Percentiles rank a stretch among this genome's conserved stretches.
Evolutionary conservation across 352 stramenopile genomes (phyloP).

Genomic region (Pythium monospermum): DNA sequence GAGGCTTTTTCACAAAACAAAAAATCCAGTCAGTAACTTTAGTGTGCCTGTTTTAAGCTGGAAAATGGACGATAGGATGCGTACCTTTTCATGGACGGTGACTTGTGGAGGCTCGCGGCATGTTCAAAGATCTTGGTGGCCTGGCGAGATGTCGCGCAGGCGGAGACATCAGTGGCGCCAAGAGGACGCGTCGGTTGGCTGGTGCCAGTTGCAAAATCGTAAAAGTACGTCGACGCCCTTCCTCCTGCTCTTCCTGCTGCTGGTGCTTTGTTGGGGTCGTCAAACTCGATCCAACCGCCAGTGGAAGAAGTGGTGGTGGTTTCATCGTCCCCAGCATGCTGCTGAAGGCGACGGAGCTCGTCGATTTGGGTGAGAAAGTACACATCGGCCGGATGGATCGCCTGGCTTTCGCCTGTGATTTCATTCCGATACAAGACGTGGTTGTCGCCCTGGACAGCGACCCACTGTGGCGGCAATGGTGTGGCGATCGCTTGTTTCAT

Average conservation of each 20-base stretch:
- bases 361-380: constrained; percentile 57
- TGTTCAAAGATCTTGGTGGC: constrained; percentile 46
- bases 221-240: constrained; percentile 35
- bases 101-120: constrained; percentile 38
- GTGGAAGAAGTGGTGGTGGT: not conserved
- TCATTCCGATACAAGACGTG: constrained; percentile 19
- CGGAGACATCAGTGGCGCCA: not conserved
- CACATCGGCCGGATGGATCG: constrained; percentile 20
- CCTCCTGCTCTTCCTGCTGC: too few species aligned
- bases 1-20: too few species aligned
- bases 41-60: too few species aligned
- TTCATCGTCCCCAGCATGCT: constrained; percentile 7
- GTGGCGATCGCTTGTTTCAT: constrained; percentile 44
- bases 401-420: constrained; percentile 14
- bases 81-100: constrained; percentile 51
- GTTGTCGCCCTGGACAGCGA: constrained; percentile 1
- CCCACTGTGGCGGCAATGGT: constrained; percentile 35
- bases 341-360: constrained; percentile 25
- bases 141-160: not conserved
- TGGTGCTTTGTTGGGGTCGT: constrained; percentile 22
- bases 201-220: constrained; percentile 43
- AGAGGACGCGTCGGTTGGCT: constrained; percentile 6
- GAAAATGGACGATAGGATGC: constrained; percentile 6
- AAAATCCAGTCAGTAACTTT: too few species aligned
- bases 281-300: constrained; percentile 52